Evolutionary conservation across 148 eudicot genomes (phyloP), one percentile per base, ranked within the genome.

Genomic region (Fagopyrum esculentum): DNA sequence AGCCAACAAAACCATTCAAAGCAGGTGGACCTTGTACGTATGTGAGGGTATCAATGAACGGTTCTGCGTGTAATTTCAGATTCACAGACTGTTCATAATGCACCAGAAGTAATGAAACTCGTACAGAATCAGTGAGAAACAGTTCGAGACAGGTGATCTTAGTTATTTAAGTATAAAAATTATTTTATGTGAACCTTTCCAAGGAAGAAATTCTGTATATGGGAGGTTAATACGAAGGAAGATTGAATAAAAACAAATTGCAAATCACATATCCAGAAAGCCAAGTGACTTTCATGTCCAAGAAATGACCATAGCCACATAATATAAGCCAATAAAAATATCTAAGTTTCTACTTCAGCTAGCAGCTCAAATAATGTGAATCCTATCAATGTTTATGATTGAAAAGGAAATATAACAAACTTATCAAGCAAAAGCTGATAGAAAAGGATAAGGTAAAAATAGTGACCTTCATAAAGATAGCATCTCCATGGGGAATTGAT

Each of bases 391-490:
- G 9, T 45, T 17, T 4, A 16, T 7, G 17, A 59, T 19, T 30
- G 74, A 22, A 19, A 11, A 22, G 51, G 17, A 6, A 1, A 29
- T 5, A 52, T n/a, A 45, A 44, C 43, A 60, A 73, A 61, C 51
- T 3, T 48, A 61, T 19, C 51, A 43, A 11, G 66, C 66, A 60
- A 19, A 60, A 11, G 16, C 13, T 60, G 66, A 9, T 9, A 60
- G 7, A 15, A 60, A 60, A 17, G 51, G 43, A 5, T 4, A 73
- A 75, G 59, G 30, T 5, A 16, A 46, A 48, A 17, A 48, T 15
- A 44, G 45, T 40, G 74, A 87, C 90, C 88, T 87, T 87, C 86
- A 80, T 87, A 81, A 87, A 87, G 71, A 87, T 83, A 47, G 84
- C 90, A 77, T 87, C 90, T 45, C 80, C 88, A 15, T 72, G 71